Evolutionary conservation across 2,329 filamentous ascomycete species (phyloP).

Genomic region (Cercospora sp.): DNA sequence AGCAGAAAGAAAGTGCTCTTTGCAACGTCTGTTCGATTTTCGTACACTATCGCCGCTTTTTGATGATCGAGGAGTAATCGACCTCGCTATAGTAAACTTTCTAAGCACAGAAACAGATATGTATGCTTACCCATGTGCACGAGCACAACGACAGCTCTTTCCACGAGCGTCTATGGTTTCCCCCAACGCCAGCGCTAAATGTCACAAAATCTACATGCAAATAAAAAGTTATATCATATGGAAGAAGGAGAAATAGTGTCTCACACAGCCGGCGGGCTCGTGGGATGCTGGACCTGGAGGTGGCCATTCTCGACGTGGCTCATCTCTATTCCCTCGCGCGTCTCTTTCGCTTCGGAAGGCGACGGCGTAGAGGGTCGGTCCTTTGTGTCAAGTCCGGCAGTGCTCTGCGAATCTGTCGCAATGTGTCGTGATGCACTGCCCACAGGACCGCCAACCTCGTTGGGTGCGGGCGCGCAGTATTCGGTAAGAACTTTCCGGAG

Average conservation of each 20-base stretch:
- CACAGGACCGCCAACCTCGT: neutral
- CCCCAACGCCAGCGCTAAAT: conserved; percentile 7
- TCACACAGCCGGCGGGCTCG: neutral
- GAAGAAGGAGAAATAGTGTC: neutral
- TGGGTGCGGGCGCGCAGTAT: conserved; percentile 55
- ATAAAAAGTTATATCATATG: neutral
- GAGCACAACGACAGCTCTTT: neutral
- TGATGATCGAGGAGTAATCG: neutral
- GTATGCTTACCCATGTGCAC: neutral
- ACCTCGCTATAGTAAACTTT: neutral
- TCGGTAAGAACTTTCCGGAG: conserved; percentile 82
- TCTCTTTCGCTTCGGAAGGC: neutral
- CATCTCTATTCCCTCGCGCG: neutral
- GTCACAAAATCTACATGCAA: neutral
- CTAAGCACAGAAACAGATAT: neutral
- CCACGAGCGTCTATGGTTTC: neutral
- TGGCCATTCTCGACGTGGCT: neutral
- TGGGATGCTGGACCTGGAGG: neutral
- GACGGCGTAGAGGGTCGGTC: neutral
- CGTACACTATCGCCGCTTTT: neutral
- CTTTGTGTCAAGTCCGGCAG: neutral
- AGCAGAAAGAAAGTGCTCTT: too few relatives aligned
- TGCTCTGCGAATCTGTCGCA: neutral
- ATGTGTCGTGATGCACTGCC: neutral
- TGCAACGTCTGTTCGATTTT: neutral